Base-by-base conservation (phyloP, 352 stramenopile genomes). In the Bremia lactucae region DNA sequence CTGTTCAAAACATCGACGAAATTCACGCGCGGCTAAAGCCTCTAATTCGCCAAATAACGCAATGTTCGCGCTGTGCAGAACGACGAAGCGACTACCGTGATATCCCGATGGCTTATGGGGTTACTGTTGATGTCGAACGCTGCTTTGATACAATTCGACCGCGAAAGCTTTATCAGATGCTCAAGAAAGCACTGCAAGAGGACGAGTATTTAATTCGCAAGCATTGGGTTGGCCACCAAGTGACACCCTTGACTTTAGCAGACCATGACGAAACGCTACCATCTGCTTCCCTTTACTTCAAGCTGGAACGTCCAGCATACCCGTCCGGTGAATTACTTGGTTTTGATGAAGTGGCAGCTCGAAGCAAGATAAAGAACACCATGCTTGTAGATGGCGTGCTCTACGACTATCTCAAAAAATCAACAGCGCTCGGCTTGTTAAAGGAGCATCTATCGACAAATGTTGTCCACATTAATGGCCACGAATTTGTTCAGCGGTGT, bases 101-200 rank as follows among this genome's bases (percentile, higher is more conserved):
- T 18, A 13, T 22, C 2, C 53, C 54, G 28, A 47, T 49, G 23
- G 26, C 77, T 15, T 87, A 83, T 31, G 79, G 67, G 31, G 72
- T 85, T 4, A 65, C 64, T 5, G 68, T 90, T 6, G 78, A 90
- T 21, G 71, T 88, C n/a, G 75, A 87, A 31, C 62, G 73, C 2
- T 90, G 78, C 26, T 90, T 90, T 39, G 78, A 90, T 55, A 88
- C 71, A 0, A 88, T 90, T 38, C 69, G 65, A 4, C 67, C 71
- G 3, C 55, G 49, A 2, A 84, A 80, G 46, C 57, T 90, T 2
- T 73, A 81, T 21, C 59, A 72, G 11, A 55, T 86, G 8, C 43
- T 90, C 6, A 84, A 84, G 22, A 75, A 75, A 33, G 47, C 68
- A 2, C 44, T 90, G 2, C 41, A 43, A 31, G 70, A 90, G 59